Percentiles rank a stretch among this genome's conserved stretches.
Conservation (phyloP, 257 asterid species). For the Echites panduratus region DNA sequence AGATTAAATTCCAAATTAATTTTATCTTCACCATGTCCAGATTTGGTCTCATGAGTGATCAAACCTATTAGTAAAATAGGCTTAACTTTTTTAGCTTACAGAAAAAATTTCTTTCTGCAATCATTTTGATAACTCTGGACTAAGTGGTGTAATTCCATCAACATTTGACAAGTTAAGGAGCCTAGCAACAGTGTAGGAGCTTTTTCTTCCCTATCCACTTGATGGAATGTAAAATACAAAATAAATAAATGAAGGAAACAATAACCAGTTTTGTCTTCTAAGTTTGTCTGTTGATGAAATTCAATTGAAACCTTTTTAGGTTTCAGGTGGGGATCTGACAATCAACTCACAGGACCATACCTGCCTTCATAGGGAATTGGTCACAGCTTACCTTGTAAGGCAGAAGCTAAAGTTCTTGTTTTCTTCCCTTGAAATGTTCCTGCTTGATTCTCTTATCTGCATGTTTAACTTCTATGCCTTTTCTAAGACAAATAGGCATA, state of each 20-base stretch:
- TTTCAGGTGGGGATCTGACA: constrained; percentile 65
- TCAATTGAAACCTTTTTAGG: constrained; percentile 36
- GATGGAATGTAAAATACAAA: not conserved
- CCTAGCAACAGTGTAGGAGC: constrained; percentile 26
- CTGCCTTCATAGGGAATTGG: constrained; percentile 73
- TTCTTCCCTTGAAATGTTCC: not conserved
- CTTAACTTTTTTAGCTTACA: not conserved
- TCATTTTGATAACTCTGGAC: constrained; percentile 47
- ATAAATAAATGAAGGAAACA: not conserved
- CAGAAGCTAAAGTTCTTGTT: constrained; percentile 1
- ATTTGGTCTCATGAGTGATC: not conserved
- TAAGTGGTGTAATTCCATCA: constrained; percentile 53
- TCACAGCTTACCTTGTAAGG: constrained; percentile 53
- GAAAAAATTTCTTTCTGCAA: constrained; percentile 21
- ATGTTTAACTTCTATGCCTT: not conserved
- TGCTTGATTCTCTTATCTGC: not conserved
- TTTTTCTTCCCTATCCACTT: constrained; percentile 1
- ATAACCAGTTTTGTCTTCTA: not conserved
- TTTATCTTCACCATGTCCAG: not conserved
- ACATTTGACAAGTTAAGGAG: constrained; percentile 39
- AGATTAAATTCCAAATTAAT: not conserved
- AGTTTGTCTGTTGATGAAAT: constrained; percentile 2
- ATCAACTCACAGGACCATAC: constrained; percentile 55
- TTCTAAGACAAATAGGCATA: too few relatives aligned
- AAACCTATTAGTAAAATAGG: too few relatives aligned